These are phyloP conservation scores for Penicillium occitanis DNA, from an alignment of 2,329 filamentous ascomycete genomes.

Conservation along the genomic window DNA sequence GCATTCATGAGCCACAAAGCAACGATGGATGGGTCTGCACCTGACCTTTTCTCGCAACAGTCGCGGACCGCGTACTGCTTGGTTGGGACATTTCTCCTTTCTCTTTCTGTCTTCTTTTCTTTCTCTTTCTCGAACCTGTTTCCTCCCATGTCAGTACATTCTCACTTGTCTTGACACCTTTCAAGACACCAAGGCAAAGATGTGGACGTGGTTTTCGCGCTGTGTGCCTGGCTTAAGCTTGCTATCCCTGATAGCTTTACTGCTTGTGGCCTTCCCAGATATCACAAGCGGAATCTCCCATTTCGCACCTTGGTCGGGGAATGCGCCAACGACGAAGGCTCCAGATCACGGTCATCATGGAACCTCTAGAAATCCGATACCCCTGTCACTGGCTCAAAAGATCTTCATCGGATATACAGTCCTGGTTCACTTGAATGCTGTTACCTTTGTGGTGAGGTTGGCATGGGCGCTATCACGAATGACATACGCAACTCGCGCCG, in stretches of 20 bases:
- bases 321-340: conserved; percentile 19
- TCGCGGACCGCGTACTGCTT: background rate
- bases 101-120: background rate
- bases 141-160: background rate
- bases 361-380: background rate
- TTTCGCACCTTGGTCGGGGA: conserved; percentile 23
- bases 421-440: conserved; percentile 63
- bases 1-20: background rate
- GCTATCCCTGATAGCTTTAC: conserved; percentile 26
- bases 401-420: conserved; percentile 66
- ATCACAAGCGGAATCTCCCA: conserved; percentile 19
- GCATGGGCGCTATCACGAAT: conserved; percentile 50
- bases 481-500: conserved; percentile 26
- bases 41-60: background rate
- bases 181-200: conserved; percentile 18
- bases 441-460: conserved; percentile 55
- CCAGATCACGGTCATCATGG: background rate
- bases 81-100: background rate
- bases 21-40: background rate
- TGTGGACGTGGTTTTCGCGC: conserved; percentile 31
- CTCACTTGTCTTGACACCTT: background rate
- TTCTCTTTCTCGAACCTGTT: background rate
- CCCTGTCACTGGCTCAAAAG: conserved; percentile 28
- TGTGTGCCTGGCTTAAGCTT: conserved; percentile 35
- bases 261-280: conserved; percentile 29